These are phyloP conservation scores for Trypanosoma platydactyli DNA, from an alignment of 208 protist species.

Conservation along the genomic window DNA sequence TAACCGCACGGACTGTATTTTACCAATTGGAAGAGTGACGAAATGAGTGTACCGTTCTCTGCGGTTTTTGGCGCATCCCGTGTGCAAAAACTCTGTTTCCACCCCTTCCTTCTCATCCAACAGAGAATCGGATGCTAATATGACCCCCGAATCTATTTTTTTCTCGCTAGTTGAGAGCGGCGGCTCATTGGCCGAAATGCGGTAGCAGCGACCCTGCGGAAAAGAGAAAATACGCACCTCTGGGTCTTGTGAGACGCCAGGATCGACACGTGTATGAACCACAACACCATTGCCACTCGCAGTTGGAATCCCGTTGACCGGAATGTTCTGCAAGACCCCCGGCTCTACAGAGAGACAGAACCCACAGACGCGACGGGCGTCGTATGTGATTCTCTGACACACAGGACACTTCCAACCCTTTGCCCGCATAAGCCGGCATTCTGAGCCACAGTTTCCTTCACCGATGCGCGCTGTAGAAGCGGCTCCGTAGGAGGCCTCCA, in stretches of 20 bases:
- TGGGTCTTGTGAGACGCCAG: constrained; percentile 13
- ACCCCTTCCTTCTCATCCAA: too few relatives aligned
- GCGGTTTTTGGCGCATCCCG: too few relatives aligned
- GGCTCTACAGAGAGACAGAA: constrained; percentile 25
- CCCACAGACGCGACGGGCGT: constrained; percentile 24
- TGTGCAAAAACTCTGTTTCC: too few relatives aligned
- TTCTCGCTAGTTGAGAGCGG: neutral
- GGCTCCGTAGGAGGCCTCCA: neutral
- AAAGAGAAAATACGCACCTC: constrained; percentile 9
- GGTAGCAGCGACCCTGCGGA: constrained; percentile 21
- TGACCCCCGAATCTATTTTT: neutral
- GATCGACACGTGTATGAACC: too few relatives aligned
- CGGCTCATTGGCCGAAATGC: neutral
- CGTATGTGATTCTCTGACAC: constrained; percentile 7
- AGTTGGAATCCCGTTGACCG: neutral
- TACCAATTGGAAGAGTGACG: constrained; percentile 71
- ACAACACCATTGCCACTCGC: constrained; percentile 5
- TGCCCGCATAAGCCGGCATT: too few relatives aligned
- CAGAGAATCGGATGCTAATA: neutral
- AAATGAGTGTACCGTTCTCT: constrained; percentile 78
- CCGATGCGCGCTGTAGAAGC: neutral
- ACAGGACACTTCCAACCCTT: constrained; percentile 5
- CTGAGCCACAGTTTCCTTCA: neutral
- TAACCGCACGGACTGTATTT: constrained; percentile 31
- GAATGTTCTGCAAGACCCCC: neutral